Evolutionary conservation across 768 basidiomycete species (phyloP), one percentile per base, ranked within the genome.

Genomic region (Russula brevipes): DNA sequence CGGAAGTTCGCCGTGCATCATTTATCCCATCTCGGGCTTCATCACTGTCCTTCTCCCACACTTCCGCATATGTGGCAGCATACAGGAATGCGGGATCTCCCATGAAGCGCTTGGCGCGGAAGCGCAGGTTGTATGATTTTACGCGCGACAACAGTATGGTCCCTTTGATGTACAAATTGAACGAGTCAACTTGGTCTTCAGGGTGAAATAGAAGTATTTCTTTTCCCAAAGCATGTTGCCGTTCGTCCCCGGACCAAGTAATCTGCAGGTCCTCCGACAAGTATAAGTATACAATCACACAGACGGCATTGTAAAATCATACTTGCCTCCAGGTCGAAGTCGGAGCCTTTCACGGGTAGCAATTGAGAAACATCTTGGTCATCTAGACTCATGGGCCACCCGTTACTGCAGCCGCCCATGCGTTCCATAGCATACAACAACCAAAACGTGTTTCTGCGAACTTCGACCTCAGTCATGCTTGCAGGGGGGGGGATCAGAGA

Each of bases 281-380:
- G 55, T 41, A 41, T 11, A 36, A 56, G 19, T 35, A 59, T 30
- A 31, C 31, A 33, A 35, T 38, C n/a, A 66, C 36, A 39, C 11
- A 24, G 41, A 14, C 41, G 12, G 41, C 41, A 42, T 24, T 24
- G 45, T 39, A 31, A 33, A 60, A 60, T 56, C 9, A 45, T 11
- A 70, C 83, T 67, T 70, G 87, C 87, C 59, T 87, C 87, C 67
- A 78, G 75, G 60, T 86, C 79, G 68, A 85, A 87, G 38, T 83
- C 78, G 42, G 84, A 81, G 8, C 79, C 79, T 46, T 83, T 79
- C 16, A 87, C 76, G 1, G 89, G 88, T 31, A 91, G 77, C 19
- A 88, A 72, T 63, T 90, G 88, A 24, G 84, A 84, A 19, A 91
- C 78, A 68, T 89, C 88, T 63, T 84, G 79, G 70, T 91, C 89